A percentile compares a stretch with the other conserved stretches of the same genome.
These are phyloP conservation scores for Saitozyma sp. DNA, from an alignment of 768 basidiomycete genomes.

Conservation along the genomic window DNA sequence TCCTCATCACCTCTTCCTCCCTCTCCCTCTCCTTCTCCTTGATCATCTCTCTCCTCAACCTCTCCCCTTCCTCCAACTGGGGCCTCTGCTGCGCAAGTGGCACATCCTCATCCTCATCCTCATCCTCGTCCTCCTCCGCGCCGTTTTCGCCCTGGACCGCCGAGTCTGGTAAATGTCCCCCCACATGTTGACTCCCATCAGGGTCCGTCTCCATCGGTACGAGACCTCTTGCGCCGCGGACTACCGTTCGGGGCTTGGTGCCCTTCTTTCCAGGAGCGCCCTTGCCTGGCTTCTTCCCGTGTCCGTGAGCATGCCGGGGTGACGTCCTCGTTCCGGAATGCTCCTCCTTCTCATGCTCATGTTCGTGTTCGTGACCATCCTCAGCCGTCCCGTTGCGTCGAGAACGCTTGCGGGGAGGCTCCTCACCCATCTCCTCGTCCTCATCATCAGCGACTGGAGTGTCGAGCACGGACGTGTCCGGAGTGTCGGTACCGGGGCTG, in stretches of 20 bases:
- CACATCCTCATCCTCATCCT: conserved; percentile 60
- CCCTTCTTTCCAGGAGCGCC: conserved; percentile 38
- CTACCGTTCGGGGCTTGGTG: conserved; percentile 34
- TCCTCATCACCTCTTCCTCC: conserved; percentile 49
- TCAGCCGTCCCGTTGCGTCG: conserved; percentile 1
- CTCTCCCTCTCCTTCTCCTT: conserved; percentile 44
- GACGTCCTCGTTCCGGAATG: too few species aligned
- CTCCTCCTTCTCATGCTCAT: conserved; percentile 11
- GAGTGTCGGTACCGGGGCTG: conserved; percentile 13
- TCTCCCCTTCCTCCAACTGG: conserved; percentile 39
- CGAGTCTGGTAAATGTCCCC: conserved; percentile 45
- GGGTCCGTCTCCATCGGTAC: conserved; percentile 46
- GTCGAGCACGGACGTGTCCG: not conserved
- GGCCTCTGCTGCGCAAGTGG: conserved; percentile 58
- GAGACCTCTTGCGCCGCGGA: conserved; percentile 34
- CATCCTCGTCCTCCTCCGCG: conserved; percentile 15
- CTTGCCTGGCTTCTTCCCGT: conserved; percentile 35
- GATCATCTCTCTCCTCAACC: conserved; percentile 33
- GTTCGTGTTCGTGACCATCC: conserved; percentile 7
- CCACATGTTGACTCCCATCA: conserved; percentile 74
- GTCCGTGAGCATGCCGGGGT: conserved; percentile 7
- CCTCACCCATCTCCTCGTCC: conserved; percentile 13
- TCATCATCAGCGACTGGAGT: conserved; percentile 15
- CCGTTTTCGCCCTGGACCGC: conserved; percentile 12
- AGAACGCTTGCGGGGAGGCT: conserved; percentile 3